Evolutionary conservation across 768 basidiomycete species (phyloP), one percentile per base, ranked within the genome.

Genomic region (Chalciporus sphaerocephalus): DNA sequence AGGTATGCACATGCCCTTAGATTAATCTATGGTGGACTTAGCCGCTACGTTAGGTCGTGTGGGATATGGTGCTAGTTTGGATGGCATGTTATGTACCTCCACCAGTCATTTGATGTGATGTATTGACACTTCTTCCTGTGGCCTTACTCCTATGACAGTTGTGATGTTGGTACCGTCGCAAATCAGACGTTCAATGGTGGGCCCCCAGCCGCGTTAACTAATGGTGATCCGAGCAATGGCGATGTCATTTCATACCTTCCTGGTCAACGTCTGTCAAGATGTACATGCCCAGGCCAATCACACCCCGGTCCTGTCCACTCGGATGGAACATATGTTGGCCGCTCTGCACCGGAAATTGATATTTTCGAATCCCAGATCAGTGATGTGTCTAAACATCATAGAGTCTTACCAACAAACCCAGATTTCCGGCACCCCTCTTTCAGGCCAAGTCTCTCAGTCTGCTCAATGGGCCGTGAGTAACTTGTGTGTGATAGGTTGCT

Each of bases 271-370:
- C 70, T 96, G 21, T 91, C 88, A 6, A 73, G 87, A 37, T 97
- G 95, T 65, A 97, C 95, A 2, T 97, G 95, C 60, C 66, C 74
- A 11, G 82, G 83, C 20, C 87, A 94, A 65, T 72, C 81, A 7
- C 93, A 96, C 65, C 94, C 94, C 4, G 94, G 94, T 8, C 93
- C 93, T 18, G 65, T 80, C 38, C 82, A 84, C 48, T 47, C 53
- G 0, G 87, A 95, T 53, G 92, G 92, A 23, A 74, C 83, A 2
- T 93, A 80, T 57, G 80, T 86, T 18, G 92, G 91, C 10, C 79
- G 92, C 39, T 62, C 84, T 22, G 87, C 92, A 4, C 92, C 92
- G 2, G 92, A 95, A 65, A 92, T 95, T 33, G 92, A 95, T 72
- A 72, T 92, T 22, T 83, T 94, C 59, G 92, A 94, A 69, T 86